Conservation (phyloP, 352 stramenopile genomes). For the Thalassiosira hispida region DNA sequence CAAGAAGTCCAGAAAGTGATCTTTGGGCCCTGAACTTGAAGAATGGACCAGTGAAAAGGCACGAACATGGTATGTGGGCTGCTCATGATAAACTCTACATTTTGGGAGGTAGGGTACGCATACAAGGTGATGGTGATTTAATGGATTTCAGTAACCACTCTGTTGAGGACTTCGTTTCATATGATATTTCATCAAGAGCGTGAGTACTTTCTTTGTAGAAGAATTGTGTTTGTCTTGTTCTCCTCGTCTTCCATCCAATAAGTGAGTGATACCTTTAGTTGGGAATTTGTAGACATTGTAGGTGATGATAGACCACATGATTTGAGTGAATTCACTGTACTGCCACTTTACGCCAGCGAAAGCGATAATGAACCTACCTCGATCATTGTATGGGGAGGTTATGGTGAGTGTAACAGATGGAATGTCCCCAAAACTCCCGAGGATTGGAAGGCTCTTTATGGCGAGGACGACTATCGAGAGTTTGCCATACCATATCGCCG, state of each 20-base stretch:
- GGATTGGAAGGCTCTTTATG: slow-evolving; percentile 1
- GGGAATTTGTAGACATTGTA: no score
- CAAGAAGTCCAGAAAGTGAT: slow-evolving; percentile 1
- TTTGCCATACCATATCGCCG: not conserved
- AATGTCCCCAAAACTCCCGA: not conserved
- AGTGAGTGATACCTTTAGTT: no score
- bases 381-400: slow-evolving; percentile 37
- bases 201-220: no score
- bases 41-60: slow-evolving; percentile 4
- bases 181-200: slow-evolving; percentile 18
- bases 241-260: no score
- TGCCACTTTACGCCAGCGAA: slow-evolving; percentile 29
- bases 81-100: slow-evolving; percentile 36
- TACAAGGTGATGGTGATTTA: not conserved
- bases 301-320: slow-evolving; percentile 23
- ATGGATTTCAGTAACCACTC: no score
- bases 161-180: slow-evolving; percentile 36
- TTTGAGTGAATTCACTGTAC: slow-evolving; percentile 27
- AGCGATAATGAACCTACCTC: slow-evolving; percentile 13
- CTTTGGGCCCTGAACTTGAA: slow-evolving; percentile 32
- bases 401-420: slow-evolving; percentile 5
- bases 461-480: slow-evolving; percentile 3
- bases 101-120: slow-evolving; percentile 15
- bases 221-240: no score
- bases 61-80: slow-evolving; percentile 38